Conservation (phyloP, 164 flowering plant species). For the Malania oleifera region DNA sequence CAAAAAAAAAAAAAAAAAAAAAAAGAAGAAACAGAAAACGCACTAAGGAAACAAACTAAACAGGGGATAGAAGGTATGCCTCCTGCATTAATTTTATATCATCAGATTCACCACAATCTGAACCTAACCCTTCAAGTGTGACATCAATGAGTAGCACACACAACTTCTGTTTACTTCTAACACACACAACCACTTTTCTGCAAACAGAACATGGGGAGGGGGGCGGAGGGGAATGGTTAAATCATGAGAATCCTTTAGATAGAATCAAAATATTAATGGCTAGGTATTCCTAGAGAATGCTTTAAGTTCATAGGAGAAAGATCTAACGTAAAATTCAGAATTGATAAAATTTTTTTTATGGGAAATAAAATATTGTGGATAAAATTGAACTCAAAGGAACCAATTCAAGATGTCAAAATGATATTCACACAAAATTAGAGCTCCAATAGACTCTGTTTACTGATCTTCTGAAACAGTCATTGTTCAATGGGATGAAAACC, state of each 20-base stretch:
- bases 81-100: conserved; percentile 13
- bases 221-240: background rate
- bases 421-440: no score
- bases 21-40: background rate
- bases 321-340: no score
- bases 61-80: conserved; percentile 6
- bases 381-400: no score
- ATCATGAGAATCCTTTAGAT: background rate
- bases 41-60: no score
- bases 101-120: conserved; percentile 26
- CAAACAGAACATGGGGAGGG: conserved; percentile 11
- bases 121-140: conserved; percentile 52
- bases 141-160: conserved; percentile 39
- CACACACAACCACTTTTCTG: conserved; percentile 54
- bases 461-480: no score
- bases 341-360: no score
- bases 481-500: no score
- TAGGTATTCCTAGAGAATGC: background rate
- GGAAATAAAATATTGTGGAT: no score
- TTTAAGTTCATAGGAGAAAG: background rate
- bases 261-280: background rate
- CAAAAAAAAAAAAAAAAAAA: background rate
- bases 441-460: no score
- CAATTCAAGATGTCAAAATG: no score
- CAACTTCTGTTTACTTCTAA: conserved; percentile 53